Base-by-base conservation (phyloP, 2,329 filamentous ascomycete species). In the Curvularia verruculosa region DNA sequence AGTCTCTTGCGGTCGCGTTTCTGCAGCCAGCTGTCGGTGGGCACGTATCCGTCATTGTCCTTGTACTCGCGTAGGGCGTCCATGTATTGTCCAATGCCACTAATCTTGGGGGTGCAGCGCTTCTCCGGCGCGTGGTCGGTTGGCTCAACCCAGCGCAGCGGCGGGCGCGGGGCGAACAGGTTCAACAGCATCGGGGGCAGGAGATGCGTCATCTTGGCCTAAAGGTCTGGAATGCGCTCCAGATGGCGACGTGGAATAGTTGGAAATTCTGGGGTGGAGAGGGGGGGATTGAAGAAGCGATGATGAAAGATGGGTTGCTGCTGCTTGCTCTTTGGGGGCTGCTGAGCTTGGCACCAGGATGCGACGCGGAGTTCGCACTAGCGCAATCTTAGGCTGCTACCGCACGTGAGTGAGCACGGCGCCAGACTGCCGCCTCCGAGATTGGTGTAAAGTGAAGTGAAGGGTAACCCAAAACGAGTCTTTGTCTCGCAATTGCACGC, bases 21-120 rank as follows among this genome's bases (percentile, higher is more conserved):
- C 80, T 98, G 88, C 67, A 97, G 83, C 92, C 92, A 96, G 77
- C 92, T 96, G 79, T 98, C 95, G 1, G 92, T 96, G 3, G 92
- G 88, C 52, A 86, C 80, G 72, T 92, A 96, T 6, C 84, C 83
- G 64, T 92, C 88, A 9, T 88, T 88, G 67, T 92, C 86, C 74
- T 90, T 90, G 79, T 96, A 94, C 50, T 90, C 86, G 59, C 89
- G 81, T 36, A 96, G 81, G 23, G 87, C 87, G 18, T 88, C 84
- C 21, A 98, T 82, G 71, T 86, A 97, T 47, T 87, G 84, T 21
- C 87, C 91, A 56, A 98, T 76, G 50, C 92, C 91, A 21, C 82
- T 81, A 63, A 97, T 86, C 52, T 84, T 80, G 59, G 88, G 85
- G 18, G 91, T 96, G 75, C 84, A 87, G 69, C 91, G 89, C 65